Base-by-base conservation (phyloP, 164 flowering plant genomes). In the Paratinospora sagittata region DNA sequence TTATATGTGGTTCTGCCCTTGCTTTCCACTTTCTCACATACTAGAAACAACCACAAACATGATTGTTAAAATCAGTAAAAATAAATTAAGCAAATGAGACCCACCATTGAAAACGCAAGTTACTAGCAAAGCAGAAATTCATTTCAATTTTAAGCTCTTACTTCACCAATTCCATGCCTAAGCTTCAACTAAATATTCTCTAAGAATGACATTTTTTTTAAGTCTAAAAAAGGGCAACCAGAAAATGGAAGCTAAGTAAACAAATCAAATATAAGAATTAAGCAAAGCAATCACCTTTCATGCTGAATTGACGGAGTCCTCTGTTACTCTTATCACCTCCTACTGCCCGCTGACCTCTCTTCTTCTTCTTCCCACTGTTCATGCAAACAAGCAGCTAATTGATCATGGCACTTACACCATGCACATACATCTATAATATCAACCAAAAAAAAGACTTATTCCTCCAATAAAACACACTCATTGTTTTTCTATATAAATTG, bases 261-360 rank as follows among this genome's bases (percentile, higher is more conserved):
- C 19, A n/a, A 70, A 16, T 0, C 13, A 65, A 27, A 6, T 26
- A 24, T 23, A 37, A 39, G 27, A 17, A 1, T 16, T 14, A 11
- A 27, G 17, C 19, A 45, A 19, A 41, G n/a, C 11, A 26, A 10
- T 63, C 68, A 93, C 98, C 97, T 89, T 85, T 92, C 97, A 90
- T 88, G 85, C 98, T 94, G 77, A 94, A 92, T 76, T 92, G 97
- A 16, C 98, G 93, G 36, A 94, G 93, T 70, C 98, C 98, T 79
- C 95, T 81, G 41, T 97, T 93, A 73, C 82, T 89, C 82, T 94
- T 92, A 81, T 90, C 98, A 62, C 83, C 87, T 65, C 87, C 93
- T 61, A 78, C 77, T 14, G 91, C 92, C 30, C 98, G 84, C 66
- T 88, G 94, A 69, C 87, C 93, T 82, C 94, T 82, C 82, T 90